Percentiles rank a stretch among this genome's conserved stretches.
Evolutionary conservation across 169 alveolate species (phyloP).

Genomic region (Plasmodium relictum): DNA sequence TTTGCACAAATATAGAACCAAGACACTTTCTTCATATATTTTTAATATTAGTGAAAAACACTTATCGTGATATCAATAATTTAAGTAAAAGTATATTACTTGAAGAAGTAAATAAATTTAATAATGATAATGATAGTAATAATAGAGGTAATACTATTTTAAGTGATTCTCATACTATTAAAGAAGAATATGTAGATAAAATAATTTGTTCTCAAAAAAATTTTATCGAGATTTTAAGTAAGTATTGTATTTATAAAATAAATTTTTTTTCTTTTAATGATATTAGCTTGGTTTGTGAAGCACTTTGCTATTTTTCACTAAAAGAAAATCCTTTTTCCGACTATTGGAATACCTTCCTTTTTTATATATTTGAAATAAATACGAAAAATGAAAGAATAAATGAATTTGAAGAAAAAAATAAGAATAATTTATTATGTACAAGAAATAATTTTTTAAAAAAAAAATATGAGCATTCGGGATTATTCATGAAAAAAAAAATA

Average conservation of each 20-base stretch:
- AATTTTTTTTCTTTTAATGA: slow-evolving; percentile 39
- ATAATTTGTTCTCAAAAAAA: slow-evolving; percentile 28
- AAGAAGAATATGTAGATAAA: neutral
- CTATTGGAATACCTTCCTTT: slow-evolving; percentile 57
- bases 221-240: slow-evolving; percentile 20
- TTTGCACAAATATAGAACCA: slow-evolving; percentile 38
- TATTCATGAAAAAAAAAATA: slow-evolving; percentile 14
- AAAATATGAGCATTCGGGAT: slow-evolving; percentile 42
- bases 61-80: slow-evolving; percentile 7
- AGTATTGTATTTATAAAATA: slow-evolving; percentile 29
- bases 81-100: neutral
- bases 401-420: neutral
- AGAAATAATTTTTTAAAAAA: neutral
- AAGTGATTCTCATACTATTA: neutral
- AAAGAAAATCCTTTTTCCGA: slow-evolving; percentile 49
- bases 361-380: slow-evolving; percentile 27
- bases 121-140: neutral
- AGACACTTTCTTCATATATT: slow-evolving; percentile 49
- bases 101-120: neutral
- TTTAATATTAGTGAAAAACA: slow-evolving; percentile 20
- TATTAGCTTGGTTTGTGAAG: slow-evolving; percentile 34
- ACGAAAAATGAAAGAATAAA: neutral
- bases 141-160: neutral
- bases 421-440: neutral
- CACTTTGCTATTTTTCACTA: slow-evolving; percentile 29